These are phyloP conservation scores for Raffaelea ambrosiae DNA, from an alignment of 2,329 filamentous ascomycete genomes.

Conservation along the genomic window DNA sequence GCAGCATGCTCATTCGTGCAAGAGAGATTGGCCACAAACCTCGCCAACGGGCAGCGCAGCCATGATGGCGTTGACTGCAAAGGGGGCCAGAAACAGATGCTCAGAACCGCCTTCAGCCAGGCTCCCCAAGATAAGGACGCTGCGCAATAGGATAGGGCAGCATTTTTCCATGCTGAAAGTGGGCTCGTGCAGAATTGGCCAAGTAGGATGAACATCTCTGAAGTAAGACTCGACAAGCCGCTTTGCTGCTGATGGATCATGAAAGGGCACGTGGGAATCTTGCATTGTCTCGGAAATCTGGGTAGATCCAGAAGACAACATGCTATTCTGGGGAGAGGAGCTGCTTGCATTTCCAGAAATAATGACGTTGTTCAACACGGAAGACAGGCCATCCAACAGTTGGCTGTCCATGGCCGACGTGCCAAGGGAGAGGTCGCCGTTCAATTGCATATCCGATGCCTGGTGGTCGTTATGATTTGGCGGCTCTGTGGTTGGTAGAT, in stretches of 20 bases:
- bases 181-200: slow-evolving; percentile 6
- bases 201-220: not conserved
- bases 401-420: not conserved
- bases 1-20: too few relatives aligned
- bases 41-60: not conserved
- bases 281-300: not conserved
- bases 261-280: not conserved
- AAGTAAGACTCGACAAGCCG: slow-evolving; percentile 4
- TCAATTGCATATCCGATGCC: too few relatives aligned
- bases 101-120: not conserved
- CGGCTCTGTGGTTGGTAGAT: not conserved
- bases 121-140: slow-evolving; percentile 1
- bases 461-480: too few relatives aligned
- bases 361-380: not conserved
- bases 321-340: not conserved
- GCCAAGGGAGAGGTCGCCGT: too few relatives aligned
- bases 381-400: not conserved
- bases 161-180: not conserved
- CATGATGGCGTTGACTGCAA: slow-evolving; percentile 1
- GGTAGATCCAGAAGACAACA: not conserved
- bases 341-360: not conserved
- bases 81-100: not conserved
- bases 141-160: slow-evolving; percentile 1
- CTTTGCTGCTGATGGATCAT: not conserved
- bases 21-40: too few relatives aligned